A percentile compares a stretch with the other conserved stretches of the same genome.
These are phyloP conservation scores for Carex scoparia DNA, from an alignment of 176 grass and related monocot species.

Conservation along the genomic window DNA sequence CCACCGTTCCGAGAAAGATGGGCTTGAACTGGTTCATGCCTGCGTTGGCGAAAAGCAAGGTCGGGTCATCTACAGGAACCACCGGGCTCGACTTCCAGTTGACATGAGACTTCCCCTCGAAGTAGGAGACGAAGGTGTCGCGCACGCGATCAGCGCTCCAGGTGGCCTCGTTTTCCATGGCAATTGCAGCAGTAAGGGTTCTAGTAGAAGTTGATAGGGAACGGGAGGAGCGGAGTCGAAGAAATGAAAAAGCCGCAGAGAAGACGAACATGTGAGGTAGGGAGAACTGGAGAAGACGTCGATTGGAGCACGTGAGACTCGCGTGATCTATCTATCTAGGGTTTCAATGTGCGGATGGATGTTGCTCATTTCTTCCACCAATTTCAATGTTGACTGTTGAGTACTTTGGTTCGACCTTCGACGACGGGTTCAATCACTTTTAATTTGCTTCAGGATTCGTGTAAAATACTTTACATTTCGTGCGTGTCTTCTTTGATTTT, in stretches of 20 bases:
- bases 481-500: too few relatives aligned
- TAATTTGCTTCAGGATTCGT: too few relatives aligned
- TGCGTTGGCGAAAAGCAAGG: slow-evolving; percentile 89
- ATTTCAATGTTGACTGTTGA: too few relatives aligned
- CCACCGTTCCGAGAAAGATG: slow-evolving; percentile 76
- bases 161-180: background rate
- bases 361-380: too few relatives aligned
- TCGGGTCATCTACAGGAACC: slow-evolving; percentile 79
- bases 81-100: slow-evolving; percentile 73
- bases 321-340: too few relatives aligned
- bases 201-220: background rate
- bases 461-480: too few relatives aligned
- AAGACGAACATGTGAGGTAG: background rate
- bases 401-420: too few relatives aligned
- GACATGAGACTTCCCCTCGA: slow-evolving; percentile 57
- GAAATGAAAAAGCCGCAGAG: background rate
- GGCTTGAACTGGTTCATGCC: slow-evolving; percentile 99
- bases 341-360: too few relatives aligned
- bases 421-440: too few relatives aligned
- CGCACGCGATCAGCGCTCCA: slow-evolving; percentile 55
- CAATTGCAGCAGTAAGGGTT: background rate
- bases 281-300: background rate
- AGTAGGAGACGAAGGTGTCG: slow-evolving; percentile 51
- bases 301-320: too few relatives aligned
- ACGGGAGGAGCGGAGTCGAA: background rate